Evolutionary conservation across 257 asterid species (phyloP).

Genomic region (Fraxinus excelsior): DNA sequence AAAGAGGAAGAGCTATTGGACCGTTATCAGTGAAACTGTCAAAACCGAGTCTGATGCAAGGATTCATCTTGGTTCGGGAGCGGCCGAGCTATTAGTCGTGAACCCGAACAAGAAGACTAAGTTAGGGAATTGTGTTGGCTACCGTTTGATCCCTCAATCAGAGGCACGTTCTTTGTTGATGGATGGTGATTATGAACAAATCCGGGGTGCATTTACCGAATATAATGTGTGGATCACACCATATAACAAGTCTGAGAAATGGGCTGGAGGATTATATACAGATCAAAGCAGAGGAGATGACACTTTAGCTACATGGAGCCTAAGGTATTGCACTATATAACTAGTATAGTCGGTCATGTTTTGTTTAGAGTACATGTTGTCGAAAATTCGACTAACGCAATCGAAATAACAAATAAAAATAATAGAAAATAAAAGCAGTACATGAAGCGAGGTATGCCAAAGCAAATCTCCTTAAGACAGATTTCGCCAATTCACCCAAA

Average conservation of each 20-base stretch:
- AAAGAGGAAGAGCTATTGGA: conserved; percentile 60
- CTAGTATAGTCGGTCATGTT: too few relatives aligned
- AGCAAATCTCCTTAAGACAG: too few relatives aligned
- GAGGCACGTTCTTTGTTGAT: conserved; percentile 32
- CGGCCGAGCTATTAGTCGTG: conserved; percentile 39
- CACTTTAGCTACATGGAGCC: conserved; percentile 42
- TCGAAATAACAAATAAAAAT: too few relatives aligned
- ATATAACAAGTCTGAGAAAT: conserved; percentile 54
- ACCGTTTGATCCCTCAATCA: conserved; percentile 47
- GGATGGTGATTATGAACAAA: conserved; percentile 45
- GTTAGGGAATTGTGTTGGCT: conserved; percentile 53
- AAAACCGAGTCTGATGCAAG: conserved; percentile 52
- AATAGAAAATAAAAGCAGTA: too few relatives aligned
- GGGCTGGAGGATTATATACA: conserved; percentile 53
- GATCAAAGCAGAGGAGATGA: conserved; percentile 65
- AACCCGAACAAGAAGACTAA: conserved; percentile 52
- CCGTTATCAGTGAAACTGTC: conserved; percentile 29
- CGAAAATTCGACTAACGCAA: too few relatives aligned
- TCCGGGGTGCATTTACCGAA: conserved; percentile 47
- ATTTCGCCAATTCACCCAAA: too few relatives aligned
- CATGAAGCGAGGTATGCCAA: too few relatives aligned
- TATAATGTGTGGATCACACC: conserved; percentile 60
- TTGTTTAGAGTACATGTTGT: too few relatives aligned
- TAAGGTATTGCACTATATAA: conserved; percentile 30
- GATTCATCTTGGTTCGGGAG: conserved; percentile 32